phyloP scores from a whole-genome alignment of 148 eudicot genomes.

The Camellia lanceoleosa region DNA sequence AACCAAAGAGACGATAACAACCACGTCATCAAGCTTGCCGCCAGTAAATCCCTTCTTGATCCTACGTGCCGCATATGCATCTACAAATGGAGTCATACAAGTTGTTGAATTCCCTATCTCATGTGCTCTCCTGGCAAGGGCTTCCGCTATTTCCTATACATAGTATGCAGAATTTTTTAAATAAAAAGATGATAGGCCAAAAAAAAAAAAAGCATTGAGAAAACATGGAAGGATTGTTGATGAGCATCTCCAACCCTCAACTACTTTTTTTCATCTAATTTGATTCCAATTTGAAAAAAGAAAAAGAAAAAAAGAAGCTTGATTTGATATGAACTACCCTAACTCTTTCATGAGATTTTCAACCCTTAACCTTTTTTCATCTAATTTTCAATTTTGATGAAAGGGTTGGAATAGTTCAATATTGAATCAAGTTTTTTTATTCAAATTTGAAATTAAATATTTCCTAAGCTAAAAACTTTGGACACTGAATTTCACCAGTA shows the following conservation, averaged over 20 bases:
- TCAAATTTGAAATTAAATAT: not conserved
- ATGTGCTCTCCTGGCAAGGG: conserved; percentile 52
- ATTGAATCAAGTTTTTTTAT: no score
- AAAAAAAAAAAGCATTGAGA: not conserved
- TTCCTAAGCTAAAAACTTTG: not conserved
- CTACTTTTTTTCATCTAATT: no score
- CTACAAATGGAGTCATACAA: conserved; percentile 62
- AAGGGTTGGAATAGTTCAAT: no score
- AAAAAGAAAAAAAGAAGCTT: no score
- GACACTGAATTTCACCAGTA: not conserved
- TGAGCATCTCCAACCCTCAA: not conserved
- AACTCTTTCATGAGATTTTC: no score
- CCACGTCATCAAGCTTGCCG: conserved; percentile 69
- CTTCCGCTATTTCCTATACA: conserved; percentile 54
- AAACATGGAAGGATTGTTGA: no score
- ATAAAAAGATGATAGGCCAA: not conserved
- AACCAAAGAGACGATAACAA: conserved; percentile 63
- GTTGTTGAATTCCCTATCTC: conserved; percentile 51
- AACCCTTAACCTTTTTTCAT: no score
- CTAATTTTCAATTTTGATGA: no score
- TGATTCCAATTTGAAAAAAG: no score
- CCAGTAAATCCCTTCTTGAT: conserved; percentile 41
- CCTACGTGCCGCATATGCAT: conserved; percentile 66
- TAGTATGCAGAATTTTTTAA: not conserved
- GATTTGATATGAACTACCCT: no score